These are phyloP conservation scores for Mrakia frigida DNA, from an alignment of 768 basidiomycete species.

Conservation along the genomic window DNA sequence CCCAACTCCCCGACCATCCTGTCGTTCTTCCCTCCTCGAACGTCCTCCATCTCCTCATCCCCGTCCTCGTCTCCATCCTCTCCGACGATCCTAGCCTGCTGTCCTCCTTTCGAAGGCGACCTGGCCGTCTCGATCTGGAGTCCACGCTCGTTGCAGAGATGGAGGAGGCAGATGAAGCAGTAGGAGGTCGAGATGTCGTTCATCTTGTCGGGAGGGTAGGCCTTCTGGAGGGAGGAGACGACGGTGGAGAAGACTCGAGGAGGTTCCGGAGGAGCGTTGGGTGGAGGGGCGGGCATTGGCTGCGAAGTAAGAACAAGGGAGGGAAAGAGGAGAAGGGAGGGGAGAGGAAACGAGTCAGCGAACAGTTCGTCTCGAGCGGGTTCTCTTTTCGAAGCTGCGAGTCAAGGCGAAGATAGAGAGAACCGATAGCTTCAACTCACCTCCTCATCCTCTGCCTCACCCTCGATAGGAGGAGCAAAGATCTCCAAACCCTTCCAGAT, in stretches of 20 bases:
- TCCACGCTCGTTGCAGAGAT: conserved; percentile 94
- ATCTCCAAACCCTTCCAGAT: conserved; percentile 94
- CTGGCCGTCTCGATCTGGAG: conserved; percentile 60
- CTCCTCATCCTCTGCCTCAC: conserved; percentile 43
- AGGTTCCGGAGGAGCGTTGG: conserved; percentile 32
- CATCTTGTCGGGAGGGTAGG: conserved; percentile 91
- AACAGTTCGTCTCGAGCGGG: too few relatives aligned
- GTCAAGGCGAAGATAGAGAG: too few relatives aligned
- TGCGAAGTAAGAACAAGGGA: neutral
- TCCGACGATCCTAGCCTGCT: conserved; percentile 2
- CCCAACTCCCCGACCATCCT: conserved; percentile 31
- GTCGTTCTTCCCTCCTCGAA: conserved; percentile 1
- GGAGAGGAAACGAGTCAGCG: neutral
- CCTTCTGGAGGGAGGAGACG: conserved; percentile 68
- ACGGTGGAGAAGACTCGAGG: conserved; percentile 52
- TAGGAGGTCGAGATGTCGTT: conserved; percentile 97
- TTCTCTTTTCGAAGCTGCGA: too few relatives aligned
- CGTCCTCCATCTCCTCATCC: neutral
- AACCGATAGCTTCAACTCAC: neutral
- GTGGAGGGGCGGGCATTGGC: conserved; percentile 26
- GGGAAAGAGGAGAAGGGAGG: too few relatives aligned
- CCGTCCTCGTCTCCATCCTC: neutral
- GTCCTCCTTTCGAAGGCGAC: conserved; percentile 11
- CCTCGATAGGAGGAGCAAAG: conserved; percentile 51
- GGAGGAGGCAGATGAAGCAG: conserved; percentile 96